Base-by-base conservation (phyloP, 2,329 filamentous ascomycete genomes). In the Penicillium corylophilum region DNA sequence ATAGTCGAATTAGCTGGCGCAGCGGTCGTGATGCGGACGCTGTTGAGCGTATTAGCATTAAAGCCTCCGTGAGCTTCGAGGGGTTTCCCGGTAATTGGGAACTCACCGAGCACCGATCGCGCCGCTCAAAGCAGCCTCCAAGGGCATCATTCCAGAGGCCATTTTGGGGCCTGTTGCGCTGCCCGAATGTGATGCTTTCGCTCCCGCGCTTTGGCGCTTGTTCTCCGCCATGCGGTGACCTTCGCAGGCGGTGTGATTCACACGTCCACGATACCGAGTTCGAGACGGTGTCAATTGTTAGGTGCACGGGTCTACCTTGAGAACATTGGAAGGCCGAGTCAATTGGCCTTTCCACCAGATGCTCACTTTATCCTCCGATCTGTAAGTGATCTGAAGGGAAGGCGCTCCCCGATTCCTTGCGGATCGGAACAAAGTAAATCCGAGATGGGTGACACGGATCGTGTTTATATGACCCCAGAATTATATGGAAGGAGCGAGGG, bases 41-140 rank as follows among this genome's bases (percentile, higher is more conserved):
- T 85, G 44, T 38, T 20, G n/a, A 18, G 26, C 45, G 20, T 7
- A 29, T 56, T 23, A 54, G 50, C 39, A 13, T 16, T 50, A 10
- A 43, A 9, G 4, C 13, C 13, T 24, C 8, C 22, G 35, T 20
- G 35, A 48, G 33, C 26, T 26, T 43, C 29, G 22, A 38, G 29
- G 24, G 45, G 45, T 20, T 26, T 35, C 45, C 9, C 12, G 26
- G 9, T 28, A 8, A 28, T 10, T 28, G 26, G 26, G 26, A 10
- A 28, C 80, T 69, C 76, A 85, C 83, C 81, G 79, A 58, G 81
- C 80, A 58, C 84, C 84, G 66, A 86, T 79, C 44, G 80, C 80
- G 69, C 80, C 82, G 68, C 77, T 80, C 64, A 86, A 70, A 46
- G 77, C 77, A 50, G 77, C 77, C 50, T 84, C 78, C 41, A 76